Percentiles rank a stretch among this genome's conserved stretches.
These are phyloP conservation scores for Alnus glutinosa DNA, from an alignment of 306 rosid species.

Conservation along the genomic window DNA sequence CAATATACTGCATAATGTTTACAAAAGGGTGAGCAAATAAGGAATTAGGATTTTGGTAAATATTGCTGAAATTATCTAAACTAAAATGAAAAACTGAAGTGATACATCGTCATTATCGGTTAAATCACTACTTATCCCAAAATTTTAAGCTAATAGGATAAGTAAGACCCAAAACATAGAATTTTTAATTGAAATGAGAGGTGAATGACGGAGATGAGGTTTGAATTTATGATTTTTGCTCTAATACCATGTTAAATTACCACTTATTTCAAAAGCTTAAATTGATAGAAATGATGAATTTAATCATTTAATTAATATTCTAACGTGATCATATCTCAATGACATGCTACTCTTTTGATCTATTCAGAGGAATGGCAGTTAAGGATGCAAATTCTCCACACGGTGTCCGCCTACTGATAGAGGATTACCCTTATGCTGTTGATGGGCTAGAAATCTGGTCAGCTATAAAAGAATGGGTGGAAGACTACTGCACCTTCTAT, in stretches of 20 bases:
- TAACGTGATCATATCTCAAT: neutral
- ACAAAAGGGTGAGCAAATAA: neutral
- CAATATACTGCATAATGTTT: neutral
- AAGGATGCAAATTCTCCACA: conserved; percentile 50
- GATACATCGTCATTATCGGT: too few species aligned
- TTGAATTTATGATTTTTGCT: too few species aligned
- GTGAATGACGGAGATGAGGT: too few species aligned
- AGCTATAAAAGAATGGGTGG: conserved; percentile 62
- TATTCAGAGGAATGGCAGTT: conserved; percentile 68
- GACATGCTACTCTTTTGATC: conserved; percentile 17
- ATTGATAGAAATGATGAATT: neutral
- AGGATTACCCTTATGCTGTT: conserved; percentile 82
- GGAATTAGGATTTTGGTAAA: neutral
- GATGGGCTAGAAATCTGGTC: conserved; percentile 83
- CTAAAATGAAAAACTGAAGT: neutral
- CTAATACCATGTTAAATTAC: too few species aligned
- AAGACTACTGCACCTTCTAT: conserved; percentile 60
- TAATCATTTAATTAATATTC: neutral
- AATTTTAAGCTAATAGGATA: too few species aligned
- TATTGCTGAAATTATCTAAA: neutral
- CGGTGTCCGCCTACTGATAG: conserved; percentile 57
- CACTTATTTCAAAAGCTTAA: too few species aligned
- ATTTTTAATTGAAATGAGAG: too few species aligned
- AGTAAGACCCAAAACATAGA: too few species aligned
- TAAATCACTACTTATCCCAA: too few species aligned